Evolutionary conservation across 768 basidiomycete species (phyloP), one percentile per base, ranked within the genome.

Genomic region (Pleurotus giganteus): DNA sequence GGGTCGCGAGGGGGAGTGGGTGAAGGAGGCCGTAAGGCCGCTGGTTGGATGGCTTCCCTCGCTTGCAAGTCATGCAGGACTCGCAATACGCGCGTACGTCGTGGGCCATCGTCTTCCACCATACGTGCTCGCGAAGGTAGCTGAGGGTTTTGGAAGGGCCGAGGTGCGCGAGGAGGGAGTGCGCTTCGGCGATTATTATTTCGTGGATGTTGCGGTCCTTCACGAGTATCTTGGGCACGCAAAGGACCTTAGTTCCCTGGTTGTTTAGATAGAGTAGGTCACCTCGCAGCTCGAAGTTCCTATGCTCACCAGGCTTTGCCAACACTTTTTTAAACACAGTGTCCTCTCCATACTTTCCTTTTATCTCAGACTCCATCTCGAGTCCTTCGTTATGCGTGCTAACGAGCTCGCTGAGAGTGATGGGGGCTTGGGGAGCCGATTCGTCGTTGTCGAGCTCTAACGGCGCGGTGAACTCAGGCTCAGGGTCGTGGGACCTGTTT

Each of bases 81-180:
- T 69, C 66, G 65, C 70, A 71, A 47, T 52, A 74, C 0, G 36
- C 47, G 0, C 53, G 29, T 0, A 66, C 47, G 27, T 76, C 71
- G 0, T 19, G 5, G 0, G 49, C 58, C 59, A 75, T 66, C 60
- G 43, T 24, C 15, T 60, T 56, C 58, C 60, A 66, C 50, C 45
- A 64, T 4, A 57, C 57, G 15, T 60, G 39, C 32, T 72, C 63
- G 4, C 60, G 42, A 0, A 74, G 57, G 46, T 69, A 70, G 0
- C 47, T 17, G 0, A 70, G 7, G 0, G 71, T 76, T 50, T 76
- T 76, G 4, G 15, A 4, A 0, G 57, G 19, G 8, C 74, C 73
- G 0, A 75, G 36, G 39, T 70, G 63, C 0, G 69, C 72, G 0
- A 73, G 43, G 24, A 61, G 29, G 8, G 32, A 65, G 53, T 57